A percentile compares a stretch with the other conserved stretches of the same genome.
Conservation (phyloP, 106 monocot genomes). For the Allium sativum region DNA sequence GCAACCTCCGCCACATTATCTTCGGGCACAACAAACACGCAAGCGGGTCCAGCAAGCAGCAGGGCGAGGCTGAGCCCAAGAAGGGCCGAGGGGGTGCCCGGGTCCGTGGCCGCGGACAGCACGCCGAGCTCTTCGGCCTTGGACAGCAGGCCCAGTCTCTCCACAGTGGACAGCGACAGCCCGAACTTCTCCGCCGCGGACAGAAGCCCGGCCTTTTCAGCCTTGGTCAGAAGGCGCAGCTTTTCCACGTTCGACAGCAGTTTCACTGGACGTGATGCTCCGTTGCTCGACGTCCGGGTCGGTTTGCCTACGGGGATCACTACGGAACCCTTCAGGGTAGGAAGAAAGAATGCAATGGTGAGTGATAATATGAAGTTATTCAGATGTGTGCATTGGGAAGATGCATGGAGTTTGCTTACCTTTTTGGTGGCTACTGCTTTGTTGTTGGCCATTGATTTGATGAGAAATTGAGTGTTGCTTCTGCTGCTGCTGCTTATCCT, state of each 20-base stretch:
- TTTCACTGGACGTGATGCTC: conserved; percentile 36
- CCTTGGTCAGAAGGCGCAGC: conserved; percentile 81
- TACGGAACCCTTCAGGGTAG: conserved; percentile 13
- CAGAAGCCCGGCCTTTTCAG: conserved; percentile 90
- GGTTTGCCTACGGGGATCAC: conserved; percentile 59
- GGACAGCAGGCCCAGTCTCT: conserved; percentile 78
- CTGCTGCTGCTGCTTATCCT: too few species aligned
- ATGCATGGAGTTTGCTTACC: background rate
- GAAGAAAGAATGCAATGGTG: background rate
- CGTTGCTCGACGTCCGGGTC: conserved; percentile 25
- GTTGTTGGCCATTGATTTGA: background rate
- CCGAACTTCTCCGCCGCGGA: conserved; percentile 74
- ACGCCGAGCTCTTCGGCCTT: conserved; percentile 84
- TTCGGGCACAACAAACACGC: conserved; percentile 69
- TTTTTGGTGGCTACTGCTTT: background rate
- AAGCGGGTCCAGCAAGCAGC: conserved; percentile 50
- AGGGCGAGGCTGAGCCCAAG: conserved; percentile 39
- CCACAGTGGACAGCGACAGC: conserved; percentile 67
- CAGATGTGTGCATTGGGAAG: background rate
- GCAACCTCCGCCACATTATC: conserved; percentile 52
- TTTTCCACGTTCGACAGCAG: conserved; percentile 93
- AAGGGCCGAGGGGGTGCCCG: conserved; percentile 43
- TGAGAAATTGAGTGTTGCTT: background rate
- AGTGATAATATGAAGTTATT: background rate
- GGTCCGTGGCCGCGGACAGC: conserved; percentile 80